Evolutionary conservation across 2,329 filamentous ascomycete genomes (phyloP).

Genomic region (Ceratocystis alfenasii): DNA sequence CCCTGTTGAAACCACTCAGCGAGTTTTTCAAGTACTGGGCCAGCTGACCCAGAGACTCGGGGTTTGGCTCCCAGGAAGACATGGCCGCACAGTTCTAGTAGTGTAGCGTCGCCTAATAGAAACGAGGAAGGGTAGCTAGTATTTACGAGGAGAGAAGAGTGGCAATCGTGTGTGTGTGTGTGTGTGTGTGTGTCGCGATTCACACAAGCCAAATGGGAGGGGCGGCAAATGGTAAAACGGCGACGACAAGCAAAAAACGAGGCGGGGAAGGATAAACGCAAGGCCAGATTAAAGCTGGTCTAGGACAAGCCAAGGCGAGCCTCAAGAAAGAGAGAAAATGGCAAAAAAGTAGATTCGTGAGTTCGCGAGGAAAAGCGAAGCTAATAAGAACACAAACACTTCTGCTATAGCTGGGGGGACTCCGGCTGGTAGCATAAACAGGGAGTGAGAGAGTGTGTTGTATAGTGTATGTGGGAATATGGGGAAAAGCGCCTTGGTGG

Average conservation of each 20-base stretch:
- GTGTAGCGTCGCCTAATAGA: neutral
- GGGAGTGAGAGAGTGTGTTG: neutral
- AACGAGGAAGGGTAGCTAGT: neutral
- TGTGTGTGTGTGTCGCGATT: neutral
- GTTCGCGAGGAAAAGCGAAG: neutral
- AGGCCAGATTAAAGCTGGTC: slow-evolving; percentile 2
- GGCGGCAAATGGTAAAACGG: neutral
- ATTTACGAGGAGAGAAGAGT: neutral
- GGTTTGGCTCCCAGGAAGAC: slow-evolving; percentile 76
- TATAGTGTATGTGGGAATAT: neutral
- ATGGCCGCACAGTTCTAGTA: slow-evolving; percentile 38
- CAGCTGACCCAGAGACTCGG: slow-evolving; percentile 79
- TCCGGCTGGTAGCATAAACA: slow-evolving; percentile 4
- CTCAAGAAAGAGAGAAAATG: neutral
- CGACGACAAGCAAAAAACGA: neutral
- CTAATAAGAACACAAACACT: neutral
- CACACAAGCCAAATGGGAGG: neutral
- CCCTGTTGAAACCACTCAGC: slow-evolving; percentile 68
- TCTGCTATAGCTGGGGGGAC: slow-evolving; percentile 4
- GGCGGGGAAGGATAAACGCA: slow-evolving; percentile 8
- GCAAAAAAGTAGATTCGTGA: neutral
- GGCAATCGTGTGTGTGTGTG: neutral
- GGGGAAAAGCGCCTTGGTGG: slow-evolving; percentile 1
- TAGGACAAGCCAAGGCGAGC: neutral
- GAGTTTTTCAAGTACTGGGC: slow-evolving; percentile 84